These are phyloP conservation scores for Corinectria fuckeliana DNA, from an alignment of 2,329 filamentous ascomycete genomes.

Conservation along the genomic window DNA sequence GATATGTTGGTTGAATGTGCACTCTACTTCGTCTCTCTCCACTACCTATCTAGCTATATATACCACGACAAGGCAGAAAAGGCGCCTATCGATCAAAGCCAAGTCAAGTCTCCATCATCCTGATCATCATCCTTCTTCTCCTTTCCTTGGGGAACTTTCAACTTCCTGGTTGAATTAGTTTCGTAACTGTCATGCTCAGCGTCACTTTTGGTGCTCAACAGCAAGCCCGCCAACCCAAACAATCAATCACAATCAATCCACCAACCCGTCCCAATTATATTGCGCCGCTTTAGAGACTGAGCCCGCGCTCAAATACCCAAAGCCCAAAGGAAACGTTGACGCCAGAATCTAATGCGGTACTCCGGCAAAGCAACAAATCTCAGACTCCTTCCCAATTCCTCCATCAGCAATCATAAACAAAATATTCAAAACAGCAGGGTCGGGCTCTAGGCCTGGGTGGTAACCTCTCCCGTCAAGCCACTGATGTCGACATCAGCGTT, in stretches of 20 bases:
- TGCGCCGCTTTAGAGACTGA: constrained; percentile 29
- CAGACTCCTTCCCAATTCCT: constrained; percentile 11
- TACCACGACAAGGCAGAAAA: constrained; percentile 15
- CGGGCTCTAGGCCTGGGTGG: constrained; percentile 26
- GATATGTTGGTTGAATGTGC: not conserved
- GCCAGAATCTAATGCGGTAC: constrained; percentile 31
- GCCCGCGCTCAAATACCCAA: constrained; percentile 30
- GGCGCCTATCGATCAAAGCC: constrained; percentile 11
- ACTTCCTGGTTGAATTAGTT: constrained; percentile 31
- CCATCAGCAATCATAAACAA: constrained; percentile 7
- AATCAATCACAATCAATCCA: constrained; percentile 13
- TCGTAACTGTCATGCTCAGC: constrained; percentile 35
- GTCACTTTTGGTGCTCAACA: constrained; percentile 29
- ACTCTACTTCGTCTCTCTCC: constrained; percentile 1
- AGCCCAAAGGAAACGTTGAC: constrained; percentile 14
- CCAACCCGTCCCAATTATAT: constrained; percentile 21
- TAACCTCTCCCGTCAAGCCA: constrained; percentile 24
- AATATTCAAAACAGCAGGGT: not conserved
- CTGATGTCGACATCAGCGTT: constrained; percentile 36
- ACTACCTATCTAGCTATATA: constrained; percentile 22
- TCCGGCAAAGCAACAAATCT: constrained; percentile 25
- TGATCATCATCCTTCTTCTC: constrained; percentile 15
- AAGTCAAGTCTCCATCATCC: constrained; percentile 12
- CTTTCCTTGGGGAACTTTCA: constrained; percentile 23
- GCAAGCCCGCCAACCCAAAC: constrained; percentile 21